phyloP scores from a whole-genome alignment of 306 rosid species.

The Lathyrus aphaca region DNA sequence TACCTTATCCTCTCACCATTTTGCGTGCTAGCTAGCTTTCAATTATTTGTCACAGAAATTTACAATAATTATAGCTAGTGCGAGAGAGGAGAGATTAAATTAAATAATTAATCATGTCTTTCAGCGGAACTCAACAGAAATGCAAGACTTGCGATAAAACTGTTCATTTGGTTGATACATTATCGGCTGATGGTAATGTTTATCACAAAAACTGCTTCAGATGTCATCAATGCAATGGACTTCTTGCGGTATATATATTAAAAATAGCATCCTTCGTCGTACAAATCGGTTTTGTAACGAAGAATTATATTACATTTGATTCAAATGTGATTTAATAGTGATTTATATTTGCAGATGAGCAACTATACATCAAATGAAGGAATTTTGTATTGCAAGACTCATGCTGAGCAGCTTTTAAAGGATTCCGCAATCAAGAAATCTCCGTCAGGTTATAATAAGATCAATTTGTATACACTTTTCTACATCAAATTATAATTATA shows the following conservation, averaged over 20 bases:
- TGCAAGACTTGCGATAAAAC: slow-evolving; percentile 79
- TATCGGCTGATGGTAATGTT: slow-evolving; percentile 61
- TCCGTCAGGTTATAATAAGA: slow-evolving; percentile 47
- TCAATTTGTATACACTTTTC: neutral
- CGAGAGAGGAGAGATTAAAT: neutral
- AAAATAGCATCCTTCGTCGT: no score
- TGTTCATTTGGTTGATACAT: slow-evolving; percentile 61
- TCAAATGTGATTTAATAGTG: neutral
- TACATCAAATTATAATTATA: neutral
- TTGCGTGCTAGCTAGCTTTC: slow-evolving; percentile 21
- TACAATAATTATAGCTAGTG: slow-evolving; percentile 10
- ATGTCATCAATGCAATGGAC: slow-evolving; percentile 75
- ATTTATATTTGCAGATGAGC: slow-evolving; percentile 51
- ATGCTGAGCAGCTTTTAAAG: slow-evolving; percentile 71
- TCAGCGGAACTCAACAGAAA: slow-evolving; percentile 81
- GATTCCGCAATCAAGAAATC: slow-evolving; percentile 50
- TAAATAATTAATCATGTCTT: slow-evolving; percentile 50
- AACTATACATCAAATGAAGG: slow-evolving; percentile 64
- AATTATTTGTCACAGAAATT: slow-evolving; percentile 2
- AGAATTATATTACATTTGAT: no score
- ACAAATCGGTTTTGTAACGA: no score
- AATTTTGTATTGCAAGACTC: slow-evolving; percentile 70
- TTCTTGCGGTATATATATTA: slow-evolving; percentile 49
- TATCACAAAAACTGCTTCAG: slow-evolving; percentile 73
- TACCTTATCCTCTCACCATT: slow-evolving; percentile 32